Conservation (phyloP, 345 rosid species). For the Geranium brycei region DNA sequence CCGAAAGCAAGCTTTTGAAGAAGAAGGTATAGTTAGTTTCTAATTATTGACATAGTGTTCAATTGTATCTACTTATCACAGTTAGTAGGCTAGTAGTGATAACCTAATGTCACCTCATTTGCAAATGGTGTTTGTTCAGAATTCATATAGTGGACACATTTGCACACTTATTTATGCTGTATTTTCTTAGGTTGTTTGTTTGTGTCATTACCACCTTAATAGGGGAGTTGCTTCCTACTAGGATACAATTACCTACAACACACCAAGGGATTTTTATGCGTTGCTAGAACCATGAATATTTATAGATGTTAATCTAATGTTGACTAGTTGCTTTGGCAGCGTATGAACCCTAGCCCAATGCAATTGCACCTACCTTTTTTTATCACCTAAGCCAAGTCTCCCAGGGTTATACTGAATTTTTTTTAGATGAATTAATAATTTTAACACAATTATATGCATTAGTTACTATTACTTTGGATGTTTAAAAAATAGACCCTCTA, state of each 20-base stretch:
- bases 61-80: not conserved
- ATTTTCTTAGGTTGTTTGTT: too few relatives aligned
- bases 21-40: conserved; percentile 49
- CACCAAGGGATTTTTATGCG: not conserved
- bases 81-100: not conserved
- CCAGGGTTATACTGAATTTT: too few relatives aligned
- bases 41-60: not conserved
- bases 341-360: not conserved
- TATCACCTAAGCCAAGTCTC: too few relatives aligned
- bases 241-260: not conserved
- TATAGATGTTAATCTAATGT: too few relatives aligned
- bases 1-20: conserved; percentile 62
- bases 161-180: not conserved
- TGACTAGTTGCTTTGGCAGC: not conserved
- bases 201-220: too few relatives aligned
- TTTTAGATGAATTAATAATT: too few relatives aligned
- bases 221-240: not conserved
- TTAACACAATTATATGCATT: not conserved
- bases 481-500: not conserved
- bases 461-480: not conserved
- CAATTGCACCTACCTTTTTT: too few relatives aligned
- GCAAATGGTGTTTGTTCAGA: too few relatives aligned
- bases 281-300: not conserved
- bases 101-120: too few relatives aligned
- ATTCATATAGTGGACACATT: not conserved